A percentile compares a stretch with the other conserved stretches of the same genome.
Evolutionary conservation across 352 stramenopile genomes (phyloP).

Genomic region (Aphanomyces astaci): DNA sequence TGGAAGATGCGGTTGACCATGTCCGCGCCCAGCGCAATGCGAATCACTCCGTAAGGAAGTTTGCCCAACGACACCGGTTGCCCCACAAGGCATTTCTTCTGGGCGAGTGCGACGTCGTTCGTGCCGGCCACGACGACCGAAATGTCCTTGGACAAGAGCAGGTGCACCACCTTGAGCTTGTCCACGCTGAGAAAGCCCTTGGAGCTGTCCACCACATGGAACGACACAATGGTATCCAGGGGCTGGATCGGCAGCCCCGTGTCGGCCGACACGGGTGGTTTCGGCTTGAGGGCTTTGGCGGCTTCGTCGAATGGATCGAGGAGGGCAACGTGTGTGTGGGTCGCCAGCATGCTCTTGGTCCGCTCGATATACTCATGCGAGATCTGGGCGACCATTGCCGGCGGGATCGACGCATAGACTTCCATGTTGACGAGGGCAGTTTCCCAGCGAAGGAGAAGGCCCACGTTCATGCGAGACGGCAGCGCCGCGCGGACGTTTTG

Average conservation of each 20-base stretch:
- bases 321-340: constrained; percentile 10
- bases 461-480: constrained; percentile 62
- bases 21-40: constrained; percentile 80
- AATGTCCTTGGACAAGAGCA: constrained; percentile 61
- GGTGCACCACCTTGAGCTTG: constrained; percentile 56
- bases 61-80: constrained; percentile 77
- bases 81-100: constrained; percentile 59
- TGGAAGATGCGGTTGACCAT: constrained; percentile 73
- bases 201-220: constrained; percentile 53
- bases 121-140: constrained; percentile 43
- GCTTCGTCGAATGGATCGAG: constrained; percentile 24
- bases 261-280: constrained; percentile 21
- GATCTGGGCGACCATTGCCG: constrained; percentile 38
- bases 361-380: constrained; percentile 49
- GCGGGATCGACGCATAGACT: constrained; percentile 53
- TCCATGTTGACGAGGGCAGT: constrained; percentile 75
- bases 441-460: constrained; percentile 71
- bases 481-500: constrained; percentile 47
- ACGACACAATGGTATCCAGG: constrained; percentile 73
- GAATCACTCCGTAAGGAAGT: constrained; percentile 48
- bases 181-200: constrained; percentile 33
- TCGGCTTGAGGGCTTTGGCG: constrained; percentile 36
- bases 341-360: constrained; percentile 33
- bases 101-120: constrained; percentile 28
- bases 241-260: constrained; percentile 26